Evolutionary conservation across 2,329 filamentous ascomycete genomes (phyloP), one percentile per base, ranked within the genome.

Genomic region (Tolypocladium inflatum): DNA sequence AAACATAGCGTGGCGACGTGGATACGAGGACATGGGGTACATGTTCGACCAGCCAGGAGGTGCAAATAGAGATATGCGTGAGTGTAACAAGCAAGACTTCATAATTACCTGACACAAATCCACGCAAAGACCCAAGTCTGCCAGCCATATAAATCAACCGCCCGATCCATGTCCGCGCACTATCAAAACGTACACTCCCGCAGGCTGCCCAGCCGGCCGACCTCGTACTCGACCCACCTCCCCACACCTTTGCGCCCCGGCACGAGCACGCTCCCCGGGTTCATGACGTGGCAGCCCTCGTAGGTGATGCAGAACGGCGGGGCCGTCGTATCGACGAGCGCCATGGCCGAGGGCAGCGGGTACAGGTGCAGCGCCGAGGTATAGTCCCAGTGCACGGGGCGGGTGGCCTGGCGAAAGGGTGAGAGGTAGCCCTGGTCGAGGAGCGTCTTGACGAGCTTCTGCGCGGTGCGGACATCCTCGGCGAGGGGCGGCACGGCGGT

Each of bases 221-320:
- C 72, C 71, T 89, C 88, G 75, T 93, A 97, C 75, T 97, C 94
- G 1, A 93, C 80, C 93, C 94, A 97, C 61, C 86, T 81, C 7
- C 85, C 89, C 8, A 87, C 83, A 4, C 86, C 85, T 62, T 84
- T 82, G 56, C 86, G 80, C 0, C 86, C 87, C 0, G 83, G 77
- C 0, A 90, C 85, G 30, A 95, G 80, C 55, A 99, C 73, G 54
- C 82, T 80, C 7, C 91, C 91, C 0, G 94, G 92, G 70, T 99
- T 99, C 82, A 99, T 87, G 39, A 97, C 92, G 74, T 94, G 90
- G 68, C 94, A 97, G 0, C 92, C 93, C 72, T 96, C 93, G 68
- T 97, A 97, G 17, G 90, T 96, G 63, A 97, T 78, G 57, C 88
- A 88, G 67, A 96, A 99, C 0, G 91, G 81, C 17, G 89, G 86